Conservation (phyloP, 2,329 filamentous ascomycete genomes). For the Calonectria henricotiae region DNA sequence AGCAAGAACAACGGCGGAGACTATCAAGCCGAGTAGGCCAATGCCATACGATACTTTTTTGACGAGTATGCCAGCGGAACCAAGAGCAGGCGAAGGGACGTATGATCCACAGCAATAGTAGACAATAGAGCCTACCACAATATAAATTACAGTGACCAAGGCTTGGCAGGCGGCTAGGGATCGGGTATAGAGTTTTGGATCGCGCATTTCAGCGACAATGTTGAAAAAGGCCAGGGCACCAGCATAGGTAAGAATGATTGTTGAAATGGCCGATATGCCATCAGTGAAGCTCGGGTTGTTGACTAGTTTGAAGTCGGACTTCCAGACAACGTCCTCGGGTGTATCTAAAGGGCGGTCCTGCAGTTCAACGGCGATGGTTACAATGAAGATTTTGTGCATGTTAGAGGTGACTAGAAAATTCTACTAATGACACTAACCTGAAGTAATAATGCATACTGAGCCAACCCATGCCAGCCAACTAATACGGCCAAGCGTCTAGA, state of each 20-base stretch:
- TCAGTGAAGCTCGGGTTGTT: conserved; percentile 52
- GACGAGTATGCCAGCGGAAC: conserved; percentile 59
- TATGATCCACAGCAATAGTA: conserved; percentile 65
- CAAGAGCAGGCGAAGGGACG: conserved; percentile 64
- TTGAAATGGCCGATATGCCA: conserved; percentile 52
- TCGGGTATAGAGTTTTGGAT: conserved; percentile 50
- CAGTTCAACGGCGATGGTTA: conserved; percentile 52
- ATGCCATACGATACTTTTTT: conserved; percentile 64
- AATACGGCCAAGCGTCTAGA: conserved; percentile 52
- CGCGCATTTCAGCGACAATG: conserved; percentile 55
- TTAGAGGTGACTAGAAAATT: neutral
- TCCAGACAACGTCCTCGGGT: conserved; percentile 45
- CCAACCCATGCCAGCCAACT: conserved; percentile 54
- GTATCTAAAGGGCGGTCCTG: conserved; percentile 53
- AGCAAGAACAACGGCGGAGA: conserved; percentile 44
- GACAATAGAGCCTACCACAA: conserved; percentile 57
- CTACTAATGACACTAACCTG: conserved; percentile 35
- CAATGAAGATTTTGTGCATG: conserved; percentile 39
- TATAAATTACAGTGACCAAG: conserved; percentile 54
- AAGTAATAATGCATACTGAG: conserved; percentile 41
- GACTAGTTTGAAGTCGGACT: conserved; percentile 53
- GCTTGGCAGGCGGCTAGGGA: conserved; percentile 48
- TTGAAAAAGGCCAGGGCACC: conserved; percentile 56
- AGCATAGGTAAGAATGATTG: conserved; percentile 57
- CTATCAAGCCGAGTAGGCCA: conserved; percentile 51